Conservation (phyloP, 176 grass and related monocot genomes). For the Musa beccarii region DNA sequence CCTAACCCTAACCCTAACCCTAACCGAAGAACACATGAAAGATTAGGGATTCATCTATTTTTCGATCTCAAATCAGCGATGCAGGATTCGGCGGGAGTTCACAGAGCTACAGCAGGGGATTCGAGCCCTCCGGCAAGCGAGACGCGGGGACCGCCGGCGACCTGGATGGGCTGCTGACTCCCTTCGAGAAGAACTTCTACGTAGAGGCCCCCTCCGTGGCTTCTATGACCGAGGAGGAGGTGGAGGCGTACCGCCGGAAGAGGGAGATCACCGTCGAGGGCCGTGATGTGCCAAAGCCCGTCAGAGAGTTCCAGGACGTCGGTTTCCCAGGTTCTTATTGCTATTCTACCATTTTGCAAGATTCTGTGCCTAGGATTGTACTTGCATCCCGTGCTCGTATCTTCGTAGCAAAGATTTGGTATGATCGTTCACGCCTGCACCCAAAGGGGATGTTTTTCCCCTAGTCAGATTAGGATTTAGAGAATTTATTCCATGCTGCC, state of each 20-base stretch:
- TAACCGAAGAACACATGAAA: neutral
- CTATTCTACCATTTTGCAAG: neutral
- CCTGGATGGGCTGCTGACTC: constrained; percentile 73
- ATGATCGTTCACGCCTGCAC: neutral
- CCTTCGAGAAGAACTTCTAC: constrained; percentile 96
- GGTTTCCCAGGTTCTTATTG: constrained; percentile 64
- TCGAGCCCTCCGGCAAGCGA: constrained; percentile 34
- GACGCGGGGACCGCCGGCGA: constrained; percentile 29
- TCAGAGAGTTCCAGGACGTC: constrained; percentile 53
- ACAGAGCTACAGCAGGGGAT: constrained; percentile 15
- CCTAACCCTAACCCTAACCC: constrained; percentile 24
- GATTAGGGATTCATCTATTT: neutral
- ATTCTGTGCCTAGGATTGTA: too few relatives aligned
- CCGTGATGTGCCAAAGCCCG: constrained; percentile 74
- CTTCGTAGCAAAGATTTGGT: too few relatives aligned
- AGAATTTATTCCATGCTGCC: neutral
- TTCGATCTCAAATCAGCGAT: constrained; percentile 35
- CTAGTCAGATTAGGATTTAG: neutral
- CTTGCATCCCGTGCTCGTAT: too few relatives aligned
- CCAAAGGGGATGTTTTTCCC: neutral
- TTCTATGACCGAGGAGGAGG: constrained; percentile 62
- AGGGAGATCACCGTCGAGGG: constrained; percentile 81
- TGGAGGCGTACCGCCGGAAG: constrained; percentile 66
- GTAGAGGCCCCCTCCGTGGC: constrained; percentile 64
- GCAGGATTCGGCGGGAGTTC: constrained; percentile 25